Evolutionary conservation across 805 yeast genomes (phyloP), one percentile per base, ranked within the genome.

Genomic region (Ogataea paradorogensis): DNA sequence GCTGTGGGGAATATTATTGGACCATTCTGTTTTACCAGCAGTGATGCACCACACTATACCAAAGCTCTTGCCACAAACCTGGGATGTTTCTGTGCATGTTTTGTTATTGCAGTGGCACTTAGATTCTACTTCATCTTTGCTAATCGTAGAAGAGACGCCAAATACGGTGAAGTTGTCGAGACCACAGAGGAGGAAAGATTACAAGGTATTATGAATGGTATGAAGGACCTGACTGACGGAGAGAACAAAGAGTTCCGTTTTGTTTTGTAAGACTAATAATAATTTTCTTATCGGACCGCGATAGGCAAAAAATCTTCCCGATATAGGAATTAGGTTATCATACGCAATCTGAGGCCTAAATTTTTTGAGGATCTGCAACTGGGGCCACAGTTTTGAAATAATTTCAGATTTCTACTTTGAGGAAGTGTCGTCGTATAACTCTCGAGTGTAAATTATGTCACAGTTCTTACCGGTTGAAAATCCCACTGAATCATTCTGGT

Each of bases 1-100:
- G 73, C 78, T 49, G 72, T 66, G n/a, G 82, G 81, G 13, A 77
- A 76, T 51, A 58, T 73, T 40, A 62, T 67, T 33, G 81, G 82
- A 5, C 78, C 80, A 1, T 76, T 71, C 47, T 65, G 75, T 10
- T 73, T 73, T 53, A 61, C 62, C 29, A 55, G 58, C 3, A 47
- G 37, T 9, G 74, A 75, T 52, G 75, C 77, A 9, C 77, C 77
- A 18, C 42, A 46, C 4, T 74, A 71, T 46, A 51, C 53, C 9
- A 61, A 66, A 27, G 79, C 71, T 13, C 62, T 63, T 41, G 65
- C 62, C 18, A 61, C 69, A 27, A 68, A 51, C 27, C 44, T 59
- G 44, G 64, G 62, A 15, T 58, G 63, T 41, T 61, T 71, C 50
- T 73, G 69, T 20, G 71, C 59, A 11, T 63, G 67, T 46, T 50